Evolutionary conservation across 805 yeast genomes (phyloP).

Genomic region (Kodamaea restingae): DNA sequence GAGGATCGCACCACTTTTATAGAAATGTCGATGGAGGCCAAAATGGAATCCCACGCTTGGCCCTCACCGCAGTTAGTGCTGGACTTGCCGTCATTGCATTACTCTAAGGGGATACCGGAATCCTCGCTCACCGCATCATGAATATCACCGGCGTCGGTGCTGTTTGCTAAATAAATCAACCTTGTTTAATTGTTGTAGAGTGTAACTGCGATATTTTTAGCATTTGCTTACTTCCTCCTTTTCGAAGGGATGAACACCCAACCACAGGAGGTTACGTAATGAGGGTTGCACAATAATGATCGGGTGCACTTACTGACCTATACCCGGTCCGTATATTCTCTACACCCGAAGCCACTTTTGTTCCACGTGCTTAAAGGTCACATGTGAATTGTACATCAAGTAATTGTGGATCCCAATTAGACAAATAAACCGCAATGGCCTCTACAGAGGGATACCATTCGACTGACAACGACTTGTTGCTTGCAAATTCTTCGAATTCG

Average conservation of each 20-base stretch:
- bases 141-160: not conserved
- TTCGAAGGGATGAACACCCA: too few relatives aligned
- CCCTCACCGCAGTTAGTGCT: conserved; percentile 1
- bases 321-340: too few relatives aligned
- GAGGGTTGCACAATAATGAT: too few relatives aligned
- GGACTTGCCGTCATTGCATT: conserved; percentile 6
- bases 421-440: not conserved
- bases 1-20: conserved; percentile 1
- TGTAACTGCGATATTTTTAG: too few relatives aligned
- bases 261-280: too few relatives aligned
- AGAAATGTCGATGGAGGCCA: not conserved
- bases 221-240: too few relatives aligned
- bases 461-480: conserved; percentile 2
- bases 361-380: too few relatives aligned
- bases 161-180: not conserved
- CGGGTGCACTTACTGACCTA: too few relatives aligned
- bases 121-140: not conserved
- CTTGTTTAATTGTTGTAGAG: too few relatives aligned
- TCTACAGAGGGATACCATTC: conserved; percentile 1
- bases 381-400: not conserved
- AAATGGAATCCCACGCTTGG: not conserved
- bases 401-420: not conserved
- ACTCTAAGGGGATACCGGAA: not conserved
- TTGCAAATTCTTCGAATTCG: not conserved
- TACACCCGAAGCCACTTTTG: too few relatives aligned